These are phyloP conservation scores for Kodamaea neixiangensis DNA, from an alignment of 805 yeast species.

Conservation along the genomic window DNA sequence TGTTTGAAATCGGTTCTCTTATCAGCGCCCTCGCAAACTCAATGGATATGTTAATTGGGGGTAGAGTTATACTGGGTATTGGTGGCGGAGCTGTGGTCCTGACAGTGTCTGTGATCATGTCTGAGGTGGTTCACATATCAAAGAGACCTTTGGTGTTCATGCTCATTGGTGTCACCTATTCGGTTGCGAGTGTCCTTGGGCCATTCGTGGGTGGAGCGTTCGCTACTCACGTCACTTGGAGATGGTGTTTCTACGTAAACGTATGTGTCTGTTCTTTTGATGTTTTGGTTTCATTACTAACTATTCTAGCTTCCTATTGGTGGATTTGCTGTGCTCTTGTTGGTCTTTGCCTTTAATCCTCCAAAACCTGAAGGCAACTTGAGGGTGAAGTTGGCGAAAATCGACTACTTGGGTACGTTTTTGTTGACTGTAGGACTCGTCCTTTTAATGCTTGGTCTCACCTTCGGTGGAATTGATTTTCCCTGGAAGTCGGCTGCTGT, in stretches of 20 bases:
- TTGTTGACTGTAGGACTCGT: constrained; percentile 23
- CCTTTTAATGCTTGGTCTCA: constrained; percentile 24
- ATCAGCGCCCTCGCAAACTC: constrained; percentile 37
- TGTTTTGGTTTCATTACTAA: not conserved
- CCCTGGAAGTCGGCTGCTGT: constrained; percentile 26
- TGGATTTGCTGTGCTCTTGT: constrained; percentile 20
- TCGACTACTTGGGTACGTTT: constrained; percentile 24
- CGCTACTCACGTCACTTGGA: constrained; percentile 26
- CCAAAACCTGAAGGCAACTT: constrained; percentile 17
- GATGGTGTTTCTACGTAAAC: constrained; percentile 31
- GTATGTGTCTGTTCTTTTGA: not conserved
- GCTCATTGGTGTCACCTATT: constrained; percentile 19
- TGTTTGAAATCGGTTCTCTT: constrained; percentile 38
- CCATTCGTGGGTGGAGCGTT: constrained; percentile 30
- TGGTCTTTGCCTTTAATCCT: constrained; percentile 21
- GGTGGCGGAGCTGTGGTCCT: constrained; percentile 41
- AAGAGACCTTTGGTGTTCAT: constrained; percentile 26
- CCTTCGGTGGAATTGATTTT: constrained; percentile 23
- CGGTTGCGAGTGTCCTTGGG: constrained; percentile 26
- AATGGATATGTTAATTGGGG: constrained; percentile 44
- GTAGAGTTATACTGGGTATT: constrained; percentile 39
- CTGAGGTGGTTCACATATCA: constrained; percentile 34
- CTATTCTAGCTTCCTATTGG: constrained; percentile 21
- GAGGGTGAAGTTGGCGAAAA: constrained; percentile 17
- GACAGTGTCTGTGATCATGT: constrained; percentile 28